These are phyloP conservation scores for Neckera pumila DNA, from an alignment of 225 moss, liverwort and hornwort species.

Conservation along the genomic window DNA sequence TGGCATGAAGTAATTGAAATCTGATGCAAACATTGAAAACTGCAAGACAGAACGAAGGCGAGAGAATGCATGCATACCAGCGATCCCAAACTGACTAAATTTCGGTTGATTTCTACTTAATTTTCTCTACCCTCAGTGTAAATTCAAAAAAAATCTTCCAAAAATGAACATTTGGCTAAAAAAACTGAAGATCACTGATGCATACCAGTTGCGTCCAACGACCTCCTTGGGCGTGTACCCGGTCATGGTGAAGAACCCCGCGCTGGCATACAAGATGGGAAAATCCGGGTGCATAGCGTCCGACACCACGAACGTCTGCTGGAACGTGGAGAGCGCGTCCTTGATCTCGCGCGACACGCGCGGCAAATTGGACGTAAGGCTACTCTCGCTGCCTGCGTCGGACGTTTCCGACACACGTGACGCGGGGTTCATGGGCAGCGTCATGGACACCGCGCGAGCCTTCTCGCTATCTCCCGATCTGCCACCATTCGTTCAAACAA, in stretches of 20 bases:
- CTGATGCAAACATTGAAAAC: not conserved
- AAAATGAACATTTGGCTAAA: no score
- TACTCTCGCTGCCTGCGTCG: conserved; percentile 31
- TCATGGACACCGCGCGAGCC: conserved; percentile 12
- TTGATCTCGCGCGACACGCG: conserved; percentile 50
- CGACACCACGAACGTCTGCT: conserved; percentile 81
- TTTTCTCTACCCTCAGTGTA: no score
- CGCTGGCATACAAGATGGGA: conserved; percentile 79
- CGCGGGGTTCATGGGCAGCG: conserved; percentile 4
- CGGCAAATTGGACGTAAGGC: conserved; percentile 28
- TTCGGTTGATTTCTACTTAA: no score
- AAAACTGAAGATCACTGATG: no score
- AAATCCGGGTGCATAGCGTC: conserved; percentile 47
- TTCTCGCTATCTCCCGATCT: conserved; percentile 15
- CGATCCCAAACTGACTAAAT: no score
- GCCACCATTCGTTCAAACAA: not conserved
- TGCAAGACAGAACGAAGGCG: not conserved
- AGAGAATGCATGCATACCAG: not conserved
- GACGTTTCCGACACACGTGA: conserved; percentile 35
- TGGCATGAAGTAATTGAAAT: not conserved
- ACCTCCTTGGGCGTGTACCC: conserved; percentile 69
- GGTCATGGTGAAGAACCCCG: conserved; percentile 84
- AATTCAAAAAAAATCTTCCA: no score
- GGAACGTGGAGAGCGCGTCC: conserved; percentile 73
- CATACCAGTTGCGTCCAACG: conserved; percentile 43